Conservation (phyloP, 495 filamentous ascomycete species). For the Neurospora sublineolata region DNA sequence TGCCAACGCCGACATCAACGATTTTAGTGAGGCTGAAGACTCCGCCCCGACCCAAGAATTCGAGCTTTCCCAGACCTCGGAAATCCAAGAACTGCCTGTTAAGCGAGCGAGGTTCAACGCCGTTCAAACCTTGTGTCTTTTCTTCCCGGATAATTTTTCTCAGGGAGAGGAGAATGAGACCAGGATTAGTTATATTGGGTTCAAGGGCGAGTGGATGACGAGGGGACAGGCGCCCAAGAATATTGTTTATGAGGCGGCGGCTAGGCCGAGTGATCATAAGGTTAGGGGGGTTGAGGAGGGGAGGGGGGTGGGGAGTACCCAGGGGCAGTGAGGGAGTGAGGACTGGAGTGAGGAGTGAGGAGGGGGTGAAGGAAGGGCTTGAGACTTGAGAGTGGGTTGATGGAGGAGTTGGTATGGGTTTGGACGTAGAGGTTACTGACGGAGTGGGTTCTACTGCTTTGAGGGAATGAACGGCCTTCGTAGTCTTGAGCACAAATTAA, state of each 20-base stretch:
- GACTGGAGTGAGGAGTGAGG: conserved; percentile 3
- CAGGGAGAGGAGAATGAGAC: conserved; percentile 66
- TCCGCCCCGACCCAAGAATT: conserved; percentile 62
- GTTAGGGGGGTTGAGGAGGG: conserved; percentile 33
- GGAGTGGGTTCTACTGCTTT: too few relatives aligned
- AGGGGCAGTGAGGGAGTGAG: conserved; percentile 19
- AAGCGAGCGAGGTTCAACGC: conserved; percentile 78
- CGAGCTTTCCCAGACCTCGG: conserved; percentile 63
- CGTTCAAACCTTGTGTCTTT: conserved; percentile 63
- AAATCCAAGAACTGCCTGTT: conserved; percentile 75
- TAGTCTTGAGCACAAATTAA: not conserved
- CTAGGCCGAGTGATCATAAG: conserved; percentile 78
- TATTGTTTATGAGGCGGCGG: conserved; percentile 85
- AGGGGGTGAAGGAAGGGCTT: too few relatives aligned
- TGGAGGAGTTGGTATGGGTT: too few relatives aligned
- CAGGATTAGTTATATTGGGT: conserved; percentile 70
- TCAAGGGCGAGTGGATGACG: conserved; percentile 85
- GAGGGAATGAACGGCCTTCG: not conserved
- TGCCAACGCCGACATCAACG: conserved; percentile 74
- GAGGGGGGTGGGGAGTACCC: not conserved
- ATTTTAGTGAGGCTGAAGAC: conserved; percentile 66
- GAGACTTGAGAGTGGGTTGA: too few relatives aligned
- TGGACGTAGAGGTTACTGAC: too few relatives aligned
- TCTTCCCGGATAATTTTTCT: conserved; percentile 66
- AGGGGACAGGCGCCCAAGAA: conserved; percentile 71